Evolutionary conservation across 192 early-diverging fungal species (phyloP).

Genomic region (Backusella psychrophila): DNA sequence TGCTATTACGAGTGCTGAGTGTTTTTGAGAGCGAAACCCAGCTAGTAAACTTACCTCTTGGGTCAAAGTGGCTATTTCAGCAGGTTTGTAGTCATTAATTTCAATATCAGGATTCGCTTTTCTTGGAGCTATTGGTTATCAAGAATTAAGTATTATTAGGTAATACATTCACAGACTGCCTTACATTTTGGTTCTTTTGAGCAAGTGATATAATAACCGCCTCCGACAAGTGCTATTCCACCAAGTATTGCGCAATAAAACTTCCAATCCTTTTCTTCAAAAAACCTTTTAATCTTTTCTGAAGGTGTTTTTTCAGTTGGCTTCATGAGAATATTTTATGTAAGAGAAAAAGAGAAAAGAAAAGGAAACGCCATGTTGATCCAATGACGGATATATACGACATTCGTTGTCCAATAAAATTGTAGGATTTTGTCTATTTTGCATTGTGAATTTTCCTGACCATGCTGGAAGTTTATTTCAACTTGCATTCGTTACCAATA

Average conservation of each 20-base stretch:
- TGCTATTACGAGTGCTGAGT: conserved; percentile 32
- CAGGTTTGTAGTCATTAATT: not conserved
- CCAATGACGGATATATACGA: not conserved
- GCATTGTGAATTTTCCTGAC: too few species aligned
- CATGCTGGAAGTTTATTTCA: too few species aligned
- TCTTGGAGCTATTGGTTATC: not conserved
- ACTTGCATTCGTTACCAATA: too few species aligned
- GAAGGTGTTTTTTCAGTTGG: not conserved
- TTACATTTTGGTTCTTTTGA: not conserved
- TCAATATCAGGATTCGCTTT: not conserved
- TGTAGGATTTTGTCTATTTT: not conserved
- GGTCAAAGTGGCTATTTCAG: conserved; percentile 46
- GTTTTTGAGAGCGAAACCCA: not conserved
- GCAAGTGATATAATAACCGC: conserved; percentile 59
- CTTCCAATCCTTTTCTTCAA: conserved; percentile 65
- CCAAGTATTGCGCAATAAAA: conserved; percentile 67
- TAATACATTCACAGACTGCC: not conserved
- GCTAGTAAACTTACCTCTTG: conserved; percentile 23
- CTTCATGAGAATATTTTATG: not conserved
- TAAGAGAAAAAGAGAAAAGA: not conserved
- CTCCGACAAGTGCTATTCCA: conserved; percentile 56
- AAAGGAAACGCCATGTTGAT: not conserved
- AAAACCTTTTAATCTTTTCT: conserved; percentile 45
- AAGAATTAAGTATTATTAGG: not conserved
- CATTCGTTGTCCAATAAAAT: not conserved